Evolutionary conservation across 78 protist genomes (phyloP), one percentile per base, ranked within the genome.

Genomic region (Dictyostelium brefeldianum): DNA sequence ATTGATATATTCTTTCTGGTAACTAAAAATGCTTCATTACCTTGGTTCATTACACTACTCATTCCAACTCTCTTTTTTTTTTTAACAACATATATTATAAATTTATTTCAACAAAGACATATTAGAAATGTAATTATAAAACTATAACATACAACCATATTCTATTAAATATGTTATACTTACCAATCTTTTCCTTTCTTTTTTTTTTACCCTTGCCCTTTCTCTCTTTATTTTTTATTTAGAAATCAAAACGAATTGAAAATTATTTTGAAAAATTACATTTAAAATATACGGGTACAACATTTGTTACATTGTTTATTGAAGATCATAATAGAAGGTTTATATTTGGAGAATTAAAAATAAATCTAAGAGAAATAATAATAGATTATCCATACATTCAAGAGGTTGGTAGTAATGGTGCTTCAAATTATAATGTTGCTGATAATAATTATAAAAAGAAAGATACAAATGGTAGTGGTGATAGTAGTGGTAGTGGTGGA

Each of bases 221-320:
- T 51, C 56, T 51, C 10, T 14, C 15, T 31, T 25, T 31, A 14
- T 67, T 25, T 67, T 31, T 67, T 67, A 29, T 67, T 31, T 17
- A 67, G 75, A 67, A 31, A 4, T 31, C 47, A 31, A 67, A 67
- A 31, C 27, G 31, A 17, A 67, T 67, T 14, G 75, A 67, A 67
- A 67, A 67, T 10, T 67, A 67, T 67, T 67, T 31, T 6, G 48
- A 67, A 67, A 67, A 67, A 31, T 18, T 67, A 9, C 75, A 67
- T 17, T 6, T 67, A 31, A 67, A 25, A 67, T 67, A 67, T 67
- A 36, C 43, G 4, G 75, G 48, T 31, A 29, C 29, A 6, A 11
- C 43, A 0, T 67, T 67, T 18, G 31, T 67, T 10, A 25, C 75
- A 17, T 18, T 67, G 5, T 31, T 67, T 67, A 43, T 29, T 14